A percentile compares a stretch with the other conserved stretches of the same genome.
These are phyloP conservation scores for Curvularia hawaiiensis DNA, from an alignment of 2,329 filamentous ascomycete genomes.

Conservation along the genomic window DNA sequence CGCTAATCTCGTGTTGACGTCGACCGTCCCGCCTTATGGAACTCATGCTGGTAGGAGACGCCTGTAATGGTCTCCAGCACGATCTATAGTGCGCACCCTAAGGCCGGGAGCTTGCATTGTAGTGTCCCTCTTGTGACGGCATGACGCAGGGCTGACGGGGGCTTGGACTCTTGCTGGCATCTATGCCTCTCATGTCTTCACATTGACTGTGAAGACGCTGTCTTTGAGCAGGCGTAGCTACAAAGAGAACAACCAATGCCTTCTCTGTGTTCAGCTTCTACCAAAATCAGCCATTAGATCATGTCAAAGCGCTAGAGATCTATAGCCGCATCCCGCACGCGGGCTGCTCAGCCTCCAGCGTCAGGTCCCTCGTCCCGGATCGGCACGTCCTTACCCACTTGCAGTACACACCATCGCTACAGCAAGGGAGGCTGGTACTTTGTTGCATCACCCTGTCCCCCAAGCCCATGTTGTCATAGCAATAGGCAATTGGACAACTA, in stretches of 20 bases:
- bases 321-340: neutral
- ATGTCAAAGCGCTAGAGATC: conserved; percentile 2
- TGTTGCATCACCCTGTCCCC: neutral
- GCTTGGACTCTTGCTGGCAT: neutral
- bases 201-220: neutral
- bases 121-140: neutral
- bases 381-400: conserved; percentile 18
- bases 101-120: neutral
- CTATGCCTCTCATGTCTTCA: neutral
- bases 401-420: conserved; percentile 7
- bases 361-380: conserved; percentile 16
- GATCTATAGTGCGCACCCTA: neutral
- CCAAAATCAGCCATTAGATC: neutral
- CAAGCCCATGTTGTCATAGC: conserved; percentile 29
- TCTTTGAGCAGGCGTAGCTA: neutral
- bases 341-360: conserved; percentile 23
- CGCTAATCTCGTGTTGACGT: conserved; percentile 34
- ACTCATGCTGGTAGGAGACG: neutral
- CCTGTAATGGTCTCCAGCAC: neutral
- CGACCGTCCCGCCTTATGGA: conserved; percentile 14
- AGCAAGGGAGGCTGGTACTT: conserved; percentile 10
- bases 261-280: neutral
- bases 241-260: neutral
- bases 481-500: no score
- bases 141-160: conserved; percentile 6